Percentiles rank a stretch among this genome's conserved stretches.
Evolutionary conservation across 2,329 filamentous ascomycete species (phyloP).

Genomic region (Harringtonia aguacate): DNA sequence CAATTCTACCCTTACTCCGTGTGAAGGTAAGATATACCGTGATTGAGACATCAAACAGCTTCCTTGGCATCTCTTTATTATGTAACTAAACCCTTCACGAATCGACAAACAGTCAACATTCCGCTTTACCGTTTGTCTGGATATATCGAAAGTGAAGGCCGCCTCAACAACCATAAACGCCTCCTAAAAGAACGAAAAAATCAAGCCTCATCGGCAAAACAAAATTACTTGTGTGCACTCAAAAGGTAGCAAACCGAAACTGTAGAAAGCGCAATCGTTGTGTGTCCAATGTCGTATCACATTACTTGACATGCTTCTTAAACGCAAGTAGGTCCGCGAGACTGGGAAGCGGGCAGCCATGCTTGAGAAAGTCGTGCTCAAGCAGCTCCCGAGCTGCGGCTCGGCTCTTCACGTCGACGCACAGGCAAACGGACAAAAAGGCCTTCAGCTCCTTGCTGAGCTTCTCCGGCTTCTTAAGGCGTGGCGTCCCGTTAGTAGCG

Average conservation of each 20-base stretch:
- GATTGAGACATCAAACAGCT: neutral
- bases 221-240: neutral
- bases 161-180: conserved; percentile 4
- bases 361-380: conserved; percentile 87
- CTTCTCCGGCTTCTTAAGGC: conserved; percentile 96
- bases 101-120: neutral
- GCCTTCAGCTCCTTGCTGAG: conserved; percentile 96
- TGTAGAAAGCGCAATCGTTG: neutral
- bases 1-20: too few relatives aligned
- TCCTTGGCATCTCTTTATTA: neutral
- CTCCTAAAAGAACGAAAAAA: too few relatives aligned
- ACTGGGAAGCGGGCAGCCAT: conserved; percentile 73
- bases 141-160: conserved; percentile 10
- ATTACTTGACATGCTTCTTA: conserved; percentile 60
- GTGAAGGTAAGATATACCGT: too few relatives aligned
- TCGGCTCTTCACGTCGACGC: conserved; percentile 90
- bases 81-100: neutral
- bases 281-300: too few relatives aligned
- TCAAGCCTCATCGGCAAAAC: neutral
- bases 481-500: conserved; percentile 92
- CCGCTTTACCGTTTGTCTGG: conserved; percentile 7
- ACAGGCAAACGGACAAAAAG: conserved; percentile 91
- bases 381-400: conserved; percentile 86
- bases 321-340: conserved; percentile 82
- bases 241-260: neutral